These are phyloP conservation scores for Micractinium sp. DNA, from an alignment of 139 green algal species.

Conservation along the genomic window DNA sequence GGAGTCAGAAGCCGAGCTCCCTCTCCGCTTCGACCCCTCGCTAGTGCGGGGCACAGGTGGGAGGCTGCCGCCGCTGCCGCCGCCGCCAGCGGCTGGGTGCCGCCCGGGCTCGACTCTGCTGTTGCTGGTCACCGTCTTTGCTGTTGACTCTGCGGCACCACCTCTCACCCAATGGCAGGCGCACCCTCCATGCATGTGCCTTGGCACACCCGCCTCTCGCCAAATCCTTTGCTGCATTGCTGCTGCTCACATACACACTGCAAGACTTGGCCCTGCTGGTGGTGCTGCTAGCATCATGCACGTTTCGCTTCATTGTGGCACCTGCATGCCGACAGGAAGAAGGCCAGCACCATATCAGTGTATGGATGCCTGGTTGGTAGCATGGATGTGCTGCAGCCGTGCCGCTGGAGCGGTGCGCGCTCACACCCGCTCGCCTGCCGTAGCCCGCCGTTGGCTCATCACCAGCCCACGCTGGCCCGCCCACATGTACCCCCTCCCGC, in stretches of 20 bases:
- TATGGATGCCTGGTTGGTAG: no score
- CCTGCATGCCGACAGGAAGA: no score
- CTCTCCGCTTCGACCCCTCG: background rate
- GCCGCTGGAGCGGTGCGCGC: background rate
- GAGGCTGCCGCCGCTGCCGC: background rate
- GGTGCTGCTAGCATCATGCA: no score
- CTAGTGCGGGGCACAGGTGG: background rate
- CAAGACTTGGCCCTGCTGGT: no score
- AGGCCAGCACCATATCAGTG: no score
- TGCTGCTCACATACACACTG: no score
- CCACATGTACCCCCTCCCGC: background rate
- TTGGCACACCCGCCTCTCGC: background rate
- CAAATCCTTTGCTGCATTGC: no score
- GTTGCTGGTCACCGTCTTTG: no score
- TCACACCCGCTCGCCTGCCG: background rate
- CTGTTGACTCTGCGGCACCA: no score
- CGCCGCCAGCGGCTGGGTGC: background rate
- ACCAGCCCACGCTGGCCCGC: background rate
- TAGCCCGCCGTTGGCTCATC: background rate
- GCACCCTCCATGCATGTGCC: background rate
- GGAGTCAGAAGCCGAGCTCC: background rate
- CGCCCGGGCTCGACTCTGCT: no score
- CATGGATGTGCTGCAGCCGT: background rate
- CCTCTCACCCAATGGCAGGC: background rate
- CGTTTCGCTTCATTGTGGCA: no score